Base-by-base conservation (phyloP, 768 basidiomycete species). In the Boletus rubescentipes region DNA sequence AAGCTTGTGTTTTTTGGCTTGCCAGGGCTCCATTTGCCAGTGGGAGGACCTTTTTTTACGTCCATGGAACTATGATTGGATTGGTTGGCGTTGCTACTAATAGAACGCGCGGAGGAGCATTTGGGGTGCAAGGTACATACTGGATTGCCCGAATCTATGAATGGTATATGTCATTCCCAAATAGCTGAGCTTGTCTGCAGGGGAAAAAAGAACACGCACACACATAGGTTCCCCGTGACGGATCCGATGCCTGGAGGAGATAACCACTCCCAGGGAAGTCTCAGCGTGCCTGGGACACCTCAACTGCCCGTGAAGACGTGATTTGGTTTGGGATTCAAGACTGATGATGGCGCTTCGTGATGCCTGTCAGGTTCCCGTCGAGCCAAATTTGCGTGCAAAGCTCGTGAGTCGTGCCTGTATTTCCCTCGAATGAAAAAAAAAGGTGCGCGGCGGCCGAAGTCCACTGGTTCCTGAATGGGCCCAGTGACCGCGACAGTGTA, bases 331-430 rank as follows among this genome's bases (percentile, higher is more conserved):
- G 36, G 49, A 48, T 49, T 46, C 62, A 38, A 35, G 32, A 43
- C 32, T 11, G 32, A 8, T 38, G 23, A 23, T 43, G 10, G 32
- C 9, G 61, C 55, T 62, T 61, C 60, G 30, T 52, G 59, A 61
- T 51, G 52, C n/a, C n/a, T 21, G 20, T 41, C 48, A 23, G 50
- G 44, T 57, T 56, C 48, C 23, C 40, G 46, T 46, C 15, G 15
- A 54, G 39, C 58, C 44, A 53, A 55, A 51, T 59, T n/a, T 51
- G 49, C 46, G 29, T 29, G 16, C 35, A 45, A 9, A 37, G 20
- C n/a, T 38, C 26, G n/a, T n/a, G n/a, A n/a, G n/a, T n/a, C n/a
- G 67, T 67, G 54, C 65, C 67, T 69, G 50, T 30, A 65, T 53
- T 54, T 53, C 53, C 63, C 45, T 53, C 26, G 39, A 39, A 58